Conservation (phyloP, 768 basidiomycete species). For the Mrakia blollopis region DNA sequence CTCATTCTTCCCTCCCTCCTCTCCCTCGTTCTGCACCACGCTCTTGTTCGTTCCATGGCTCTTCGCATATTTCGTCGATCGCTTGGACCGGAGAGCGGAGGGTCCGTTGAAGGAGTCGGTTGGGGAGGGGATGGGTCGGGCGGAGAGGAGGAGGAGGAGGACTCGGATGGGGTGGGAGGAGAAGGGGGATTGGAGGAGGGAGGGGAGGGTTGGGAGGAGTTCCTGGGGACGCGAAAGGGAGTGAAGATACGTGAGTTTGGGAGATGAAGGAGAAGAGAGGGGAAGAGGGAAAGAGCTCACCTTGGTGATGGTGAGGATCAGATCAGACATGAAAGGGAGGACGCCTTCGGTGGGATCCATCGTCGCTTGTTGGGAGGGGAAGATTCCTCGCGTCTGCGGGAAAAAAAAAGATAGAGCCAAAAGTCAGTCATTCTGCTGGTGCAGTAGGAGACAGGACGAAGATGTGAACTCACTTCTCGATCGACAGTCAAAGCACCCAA, state of each 20-base stretch:
- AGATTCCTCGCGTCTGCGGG: constrained; percentile 37
- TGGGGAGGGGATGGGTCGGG: constrained; percentile 41
- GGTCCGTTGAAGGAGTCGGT: constrained; percentile 44
- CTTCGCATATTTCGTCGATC: constrained; percentile 53
- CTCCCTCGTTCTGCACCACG: constrained; percentile 53
- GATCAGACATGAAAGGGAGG: constrained; percentile 44
- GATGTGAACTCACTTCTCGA: constrained; percentile 43
- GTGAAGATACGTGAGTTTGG: background rate
- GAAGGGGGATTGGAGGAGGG: constrained; percentile 75
- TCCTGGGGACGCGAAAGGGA: constrained; percentile 53
- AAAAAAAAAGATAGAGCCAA: constrained; percentile 5
- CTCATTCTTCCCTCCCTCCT: constrained; percentile 39
- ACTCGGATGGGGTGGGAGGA: constrained; percentile 85
- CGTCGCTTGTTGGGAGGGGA: constrained; percentile 44
- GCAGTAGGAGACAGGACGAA: background rate
- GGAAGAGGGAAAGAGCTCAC: background rate
- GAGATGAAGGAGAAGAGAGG: background rate
- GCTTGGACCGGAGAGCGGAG: constrained; percentile 65
- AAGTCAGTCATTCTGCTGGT: constrained; percentile 29
- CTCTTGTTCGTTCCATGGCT: constrained; percentile 74
- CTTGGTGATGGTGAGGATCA: constrained; percentile 47
- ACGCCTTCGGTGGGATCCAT: constrained; percentile 32
- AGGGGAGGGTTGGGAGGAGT: constrained; percentile 58
- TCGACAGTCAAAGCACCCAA: constrained; percentile 47
- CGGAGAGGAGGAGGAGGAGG: constrained; percentile 70